Base-by-base conservation (phyloP, 805 yeast genomes). In the Metschnikowia baotianmanensis region DNA sequence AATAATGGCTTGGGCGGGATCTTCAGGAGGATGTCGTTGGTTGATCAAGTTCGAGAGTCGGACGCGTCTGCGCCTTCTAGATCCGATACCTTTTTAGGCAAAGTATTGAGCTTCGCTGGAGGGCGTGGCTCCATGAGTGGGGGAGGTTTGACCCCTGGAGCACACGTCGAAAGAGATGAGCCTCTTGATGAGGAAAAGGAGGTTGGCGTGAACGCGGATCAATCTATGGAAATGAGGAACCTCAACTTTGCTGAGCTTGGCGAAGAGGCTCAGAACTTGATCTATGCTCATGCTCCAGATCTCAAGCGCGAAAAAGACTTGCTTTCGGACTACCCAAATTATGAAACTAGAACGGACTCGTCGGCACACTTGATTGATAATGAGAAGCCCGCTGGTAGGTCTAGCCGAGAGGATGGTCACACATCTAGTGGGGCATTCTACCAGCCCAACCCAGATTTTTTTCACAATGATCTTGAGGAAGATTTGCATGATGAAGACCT, bases 191-290 rank as follows among this genome's bases (percentile, higher is more conserved):
- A 56, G 34, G 63, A 59, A 22, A 48, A 51, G 27, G 44, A 39
- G 22, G 50, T 48, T 1, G 50, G 48, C 6, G 41, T 38, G 18
- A 42, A 48, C n/a, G 51, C 50, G 5, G 60, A 59, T 15, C 65
- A 65, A 32, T 62, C 64, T n/a, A 65, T 77, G 10, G 80, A 76
- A 42, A 52, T 76, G 67, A 62, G 61, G 13, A 64, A 62, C 18
- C 46, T 78, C 33, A 69, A 71, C 34, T 66, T 70, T 27, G 71
- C 63, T 3, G 60, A 65, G 23, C 59, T 75, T 23, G 67, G 69
- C 20, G 65, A 69, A 26, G 82, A 80, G 46, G 87, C 86, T 1
- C 67, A 69, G 38, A 72, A 72, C 22, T 64, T 82, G 42, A 74
- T 82, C 6, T 63, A 69, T 18, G 68, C 71, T 6, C 84, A 80